Evolutionary conservation across 2,329 filamentous ascomycete species (phyloP), one percentile per base, ranked within the genome.

Genomic region (Hypoxylon rubiginosum): DNA sequence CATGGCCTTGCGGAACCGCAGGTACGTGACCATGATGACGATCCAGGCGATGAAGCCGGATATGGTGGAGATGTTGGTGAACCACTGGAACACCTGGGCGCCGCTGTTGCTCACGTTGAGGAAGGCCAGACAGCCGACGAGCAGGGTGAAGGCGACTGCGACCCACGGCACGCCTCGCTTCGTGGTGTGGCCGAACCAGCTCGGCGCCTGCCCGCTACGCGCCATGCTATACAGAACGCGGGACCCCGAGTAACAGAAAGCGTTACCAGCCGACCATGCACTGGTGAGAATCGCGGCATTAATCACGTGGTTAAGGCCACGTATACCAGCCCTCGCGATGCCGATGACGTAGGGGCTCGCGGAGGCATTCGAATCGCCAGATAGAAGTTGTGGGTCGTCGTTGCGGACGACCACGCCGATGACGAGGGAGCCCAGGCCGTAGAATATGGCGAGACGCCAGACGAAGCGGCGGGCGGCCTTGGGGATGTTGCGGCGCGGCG

Each of bases 151-250:
- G 4, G 87, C 75, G 1, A 89, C 85, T 2, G 82, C 84, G 10
- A 79, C 81, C 71, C 79, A 88, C 0, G 90, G 90, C 0, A 91
- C 88, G 53, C 90, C 90, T 19, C 82, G 81, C 66, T 85, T 85
- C 45, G 84, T 89, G 26, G 90, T 91, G 5, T 76, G 81, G 34
- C 83, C 82, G 79, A 92, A 91, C 65, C 88, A 77, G 7, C 75
- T 77, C 0, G 91, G 91, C 0, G 91, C 91, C 53, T 92, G 90
- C 13, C 88, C 87, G 60, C 86, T 88, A 8, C 90, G 82, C 0
- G 90, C 85, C 75, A 94, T 86, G 62, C 88, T 89, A 74, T 91
- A 89, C 8, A 94, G 82, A 19, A 93, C 88, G 74, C 91, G 88
- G 45, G 88, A 90, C 54, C 90, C 89, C 0, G 88, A 89, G 78